These are phyloP conservation scores for Stentor coeruleus DNA, from an alignment of 73 alveolate species.

Conservation along the genomic window DNA sequence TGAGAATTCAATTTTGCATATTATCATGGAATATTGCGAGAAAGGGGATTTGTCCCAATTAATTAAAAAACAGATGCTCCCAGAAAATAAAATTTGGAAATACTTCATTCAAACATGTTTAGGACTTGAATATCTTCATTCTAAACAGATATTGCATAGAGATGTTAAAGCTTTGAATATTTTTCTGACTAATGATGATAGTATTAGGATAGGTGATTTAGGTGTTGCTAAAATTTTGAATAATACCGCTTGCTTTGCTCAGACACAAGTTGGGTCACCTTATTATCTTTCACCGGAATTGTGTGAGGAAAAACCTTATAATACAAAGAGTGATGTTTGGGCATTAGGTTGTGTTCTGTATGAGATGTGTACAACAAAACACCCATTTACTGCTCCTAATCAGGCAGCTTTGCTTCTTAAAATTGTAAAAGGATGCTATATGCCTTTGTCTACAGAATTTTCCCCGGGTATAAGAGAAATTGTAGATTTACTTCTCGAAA, in stretches of 20 bases:
- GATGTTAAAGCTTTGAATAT: slow-evolving; percentile 75
- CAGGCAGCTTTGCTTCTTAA: slow-evolving; percentile 92
- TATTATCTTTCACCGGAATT: slow-evolving; percentile 97
- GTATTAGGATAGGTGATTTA: slow-evolving; percentile 75
- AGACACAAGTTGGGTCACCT: slow-evolving; percentile 71
- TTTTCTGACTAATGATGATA: slow-evolving; percentile 62
- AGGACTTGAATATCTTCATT: slow-evolving; percentile 82
- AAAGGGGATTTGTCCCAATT: slow-evolving; percentile 80
- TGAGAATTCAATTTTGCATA: slow-evolving; percentile 63
- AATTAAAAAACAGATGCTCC: slow-evolving; percentile 60
- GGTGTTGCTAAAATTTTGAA: slow-evolving; percentile 60
- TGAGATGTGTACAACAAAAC: slow-evolving; percentile 95
- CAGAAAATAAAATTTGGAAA: slow-evolving; percentile 81
- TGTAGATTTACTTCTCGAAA: slow-evolving; percentile 76
- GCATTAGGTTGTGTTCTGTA: slow-evolving; percentile 97
- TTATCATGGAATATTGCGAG: slow-evolving; percentile 96
- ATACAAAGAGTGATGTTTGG: slow-evolving; percentile 73
- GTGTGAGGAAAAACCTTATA: slow-evolving; percentile 84
- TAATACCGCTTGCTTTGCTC: slow-evolving; percentile 26
- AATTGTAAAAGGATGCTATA: slow-evolving; percentile 90
- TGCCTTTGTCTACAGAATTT: slow-evolving; percentile 80
- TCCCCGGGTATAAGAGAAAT: slow-evolving; percentile 66
- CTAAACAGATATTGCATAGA: slow-evolving; percentile 80
- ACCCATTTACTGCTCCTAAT: slow-evolving; percentile 94
- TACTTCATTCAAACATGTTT: slow-evolving; percentile 68